These are phyloP conservation scores for Fraxinus angustifolia DNA, from an alignment of 305 asterid species.

Conservation along the genomic window DNA sequence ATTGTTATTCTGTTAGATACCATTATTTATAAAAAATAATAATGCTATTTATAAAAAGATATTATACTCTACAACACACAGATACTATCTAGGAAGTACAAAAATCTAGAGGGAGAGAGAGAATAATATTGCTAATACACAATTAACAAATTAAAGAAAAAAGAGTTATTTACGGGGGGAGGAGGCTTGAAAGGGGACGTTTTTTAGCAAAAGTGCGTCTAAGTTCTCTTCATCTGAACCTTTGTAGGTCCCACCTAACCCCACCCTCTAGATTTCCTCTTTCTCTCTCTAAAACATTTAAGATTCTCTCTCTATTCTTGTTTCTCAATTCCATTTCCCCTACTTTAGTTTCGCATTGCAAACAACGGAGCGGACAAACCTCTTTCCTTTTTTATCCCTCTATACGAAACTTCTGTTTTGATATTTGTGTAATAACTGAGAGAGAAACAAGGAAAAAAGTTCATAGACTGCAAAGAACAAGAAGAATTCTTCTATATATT, in stretches of 20 bases:
- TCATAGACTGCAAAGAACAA: background rate
- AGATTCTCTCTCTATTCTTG: background rate
- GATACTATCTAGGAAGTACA: background rate
- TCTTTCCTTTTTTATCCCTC: background rate
- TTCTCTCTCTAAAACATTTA: conserved; percentile 3
- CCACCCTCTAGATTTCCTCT: conserved; percentile 28
- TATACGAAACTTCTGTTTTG: conserved; percentile 27
- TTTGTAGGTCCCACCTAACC: conserved; percentile 29
- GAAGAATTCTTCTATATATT: background rate
- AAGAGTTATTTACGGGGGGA: conserved; percentile 22
- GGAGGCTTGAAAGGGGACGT: conserved; percentile 26
- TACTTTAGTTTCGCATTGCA: conserved; percentile 12
- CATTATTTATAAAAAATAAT: too few relatives aligned
- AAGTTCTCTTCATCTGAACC: conserved; percentile 47
- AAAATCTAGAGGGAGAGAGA: background rate
- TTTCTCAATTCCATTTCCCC: background rate
- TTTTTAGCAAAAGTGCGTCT: conserved; percentile 36
- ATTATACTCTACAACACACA: too few relatives aligned
- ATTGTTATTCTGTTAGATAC: too few relatives aligned
- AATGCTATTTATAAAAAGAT: too few relatives aligned
- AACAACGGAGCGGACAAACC: conserved; percentile 22
- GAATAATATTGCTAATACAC: background rate
- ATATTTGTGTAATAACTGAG: background rate
- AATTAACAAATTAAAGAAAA: background rate
- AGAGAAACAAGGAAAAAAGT: background rate